Evolutionary conservation across 176 grass and related monocot species (phyloP).

Genomic region (Chrysopogon serrulatus): DNA sequence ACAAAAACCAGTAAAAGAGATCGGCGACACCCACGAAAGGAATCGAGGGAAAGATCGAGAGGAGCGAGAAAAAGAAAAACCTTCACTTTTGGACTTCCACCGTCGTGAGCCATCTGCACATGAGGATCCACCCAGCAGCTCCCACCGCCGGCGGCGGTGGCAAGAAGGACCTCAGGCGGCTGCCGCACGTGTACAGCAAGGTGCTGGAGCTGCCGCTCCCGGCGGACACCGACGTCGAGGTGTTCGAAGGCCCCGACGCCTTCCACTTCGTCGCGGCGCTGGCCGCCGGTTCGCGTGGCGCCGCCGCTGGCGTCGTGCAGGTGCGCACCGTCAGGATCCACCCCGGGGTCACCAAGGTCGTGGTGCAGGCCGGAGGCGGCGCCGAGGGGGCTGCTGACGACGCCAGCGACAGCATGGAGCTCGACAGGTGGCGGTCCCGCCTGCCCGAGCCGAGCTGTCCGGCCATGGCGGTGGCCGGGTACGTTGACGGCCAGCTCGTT

Average conservation of each 20-base stretch:
- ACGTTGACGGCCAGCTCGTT: conserved; percentile 49
- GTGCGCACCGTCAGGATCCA: conserved; percentile 52
- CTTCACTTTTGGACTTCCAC: neutral
- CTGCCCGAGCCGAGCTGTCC: conserved; percentile 51
- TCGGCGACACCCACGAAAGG: neutral
- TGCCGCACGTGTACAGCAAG: conserved; percentile 83
- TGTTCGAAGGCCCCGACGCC: conserved; percentile 47
- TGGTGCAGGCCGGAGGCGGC: conserved; percentile 32
- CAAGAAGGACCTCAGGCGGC: conserved; percentile 63
- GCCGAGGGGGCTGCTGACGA: neutral
- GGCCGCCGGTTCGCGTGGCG: neutral
- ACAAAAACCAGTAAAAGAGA: neutral
- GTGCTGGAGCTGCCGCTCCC: conserved; percentile 83
- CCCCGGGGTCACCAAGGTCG: conserved; percentile 67
- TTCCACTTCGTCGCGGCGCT: conserved; percentile 51
- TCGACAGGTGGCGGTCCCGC: conserved; percentile 67
- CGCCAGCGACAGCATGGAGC: conserved; percentile 42
- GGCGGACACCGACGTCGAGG: conserved; percentile 58
- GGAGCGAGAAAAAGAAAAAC: neutral
- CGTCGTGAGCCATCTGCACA: neutral
- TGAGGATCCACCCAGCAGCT: conserved; percentile 38
- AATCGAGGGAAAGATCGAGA: neutral
- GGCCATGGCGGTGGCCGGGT: conserved; percentile 48
- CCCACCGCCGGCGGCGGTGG: neutral
- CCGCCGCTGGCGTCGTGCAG: conserved; percentile 14